Evolutionary conservation across 2,329 filamentous ascomycete genomes (phyloP), one percentile per base, ranked within the genome.

Genomic region (Westerdykella ornata): DNA sequence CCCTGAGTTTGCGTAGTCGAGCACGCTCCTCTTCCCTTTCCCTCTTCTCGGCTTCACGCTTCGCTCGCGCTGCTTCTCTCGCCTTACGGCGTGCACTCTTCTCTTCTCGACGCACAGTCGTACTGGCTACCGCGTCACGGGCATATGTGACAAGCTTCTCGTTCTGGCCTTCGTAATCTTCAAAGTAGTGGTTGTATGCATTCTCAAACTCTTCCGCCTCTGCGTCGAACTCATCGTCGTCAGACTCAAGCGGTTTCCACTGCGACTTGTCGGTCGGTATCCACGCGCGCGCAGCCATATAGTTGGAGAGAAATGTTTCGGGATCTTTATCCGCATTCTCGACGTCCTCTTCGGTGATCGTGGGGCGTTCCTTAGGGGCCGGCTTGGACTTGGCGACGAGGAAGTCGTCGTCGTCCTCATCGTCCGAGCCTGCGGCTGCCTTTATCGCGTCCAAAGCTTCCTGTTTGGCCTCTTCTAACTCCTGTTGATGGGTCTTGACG

Each of bases 111-210:
- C 92, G 80, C 17, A 95, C 89, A 1, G 89, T 92, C 51, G 85
- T 84, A 48, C 84, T 82, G 30, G 82, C 82, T 29, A 85, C 83
- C 14, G 88, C 76, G 61, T 94, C 88, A 79, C 90, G 84, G 42
- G 90, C 84, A 68, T 96, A 94, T 5, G 89, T 88, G 57, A 84
- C 81, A 22, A 98, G 73, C 37, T 85, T 82, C 67, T 95, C 88
- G 60, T 96, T 96, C 55, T 86, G 82, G 60, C 86, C 88, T 45
- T 77, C 77, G 0, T 92, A 88, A 56, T 97, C 86, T 63, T 98
- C 92, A 59, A 98, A 98, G 26, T 92, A 84, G 68, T 96, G 70
- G 69, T 98, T 98, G 71, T 95, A 98, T 4, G 89, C 89, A 50
- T 85, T 77, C 68, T 98, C 92, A 57, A 90, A 94, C 46, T 84